These are phyloP conservation scores for Pseudogymnoascus sp. DNA, from an alignment of 2,329 filamentous ascomycete genomes.

Conservation along the genomic window DNA sequence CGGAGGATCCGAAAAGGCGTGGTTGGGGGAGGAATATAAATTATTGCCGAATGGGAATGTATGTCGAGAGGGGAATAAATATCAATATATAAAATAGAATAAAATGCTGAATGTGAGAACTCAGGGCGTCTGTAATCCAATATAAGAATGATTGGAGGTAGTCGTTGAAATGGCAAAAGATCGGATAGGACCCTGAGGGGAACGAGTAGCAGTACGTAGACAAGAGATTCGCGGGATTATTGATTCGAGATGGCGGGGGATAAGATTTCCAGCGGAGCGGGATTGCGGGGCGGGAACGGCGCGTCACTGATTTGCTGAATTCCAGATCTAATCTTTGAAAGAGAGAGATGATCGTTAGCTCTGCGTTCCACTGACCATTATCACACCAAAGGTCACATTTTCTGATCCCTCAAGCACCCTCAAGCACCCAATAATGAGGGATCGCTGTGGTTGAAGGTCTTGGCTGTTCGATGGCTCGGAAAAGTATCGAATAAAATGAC, in stretches of 20 bases:
- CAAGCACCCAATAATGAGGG: background rate
- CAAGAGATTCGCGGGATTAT: constrained; percentile 4
- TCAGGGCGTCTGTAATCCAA: background rate
- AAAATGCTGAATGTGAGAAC: background rate
- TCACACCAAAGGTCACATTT: background rate
- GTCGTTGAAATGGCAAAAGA: background rate
- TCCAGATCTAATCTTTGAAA: constrained; percentile 4
- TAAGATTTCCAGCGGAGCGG: background rate
- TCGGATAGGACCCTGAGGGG: constrained; percentile 1
- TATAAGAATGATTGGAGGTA: background rate
- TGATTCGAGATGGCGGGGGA: background rate
- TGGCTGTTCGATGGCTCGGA: background rate
- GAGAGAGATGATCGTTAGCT: background rate
- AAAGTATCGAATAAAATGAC: background rate
- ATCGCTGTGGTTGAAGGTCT: background rate
- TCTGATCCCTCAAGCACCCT: background rate
- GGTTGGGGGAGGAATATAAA: background rate
- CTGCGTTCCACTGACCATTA: background rate
- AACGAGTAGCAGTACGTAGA: background rate
- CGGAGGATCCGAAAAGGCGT: background rate
- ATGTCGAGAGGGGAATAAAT: background rate
- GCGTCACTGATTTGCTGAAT: constrained; percentile 1
- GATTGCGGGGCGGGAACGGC: constrained; percentile 6
- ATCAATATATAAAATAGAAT: background rate
- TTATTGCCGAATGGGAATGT: constrained; percentile 1